Evolutionary conservation across 83 land plant genomes (phyloP), one percentile per base, ranked within the genome.

Genomic region (Diphasiastrum complanatum): DNA sequence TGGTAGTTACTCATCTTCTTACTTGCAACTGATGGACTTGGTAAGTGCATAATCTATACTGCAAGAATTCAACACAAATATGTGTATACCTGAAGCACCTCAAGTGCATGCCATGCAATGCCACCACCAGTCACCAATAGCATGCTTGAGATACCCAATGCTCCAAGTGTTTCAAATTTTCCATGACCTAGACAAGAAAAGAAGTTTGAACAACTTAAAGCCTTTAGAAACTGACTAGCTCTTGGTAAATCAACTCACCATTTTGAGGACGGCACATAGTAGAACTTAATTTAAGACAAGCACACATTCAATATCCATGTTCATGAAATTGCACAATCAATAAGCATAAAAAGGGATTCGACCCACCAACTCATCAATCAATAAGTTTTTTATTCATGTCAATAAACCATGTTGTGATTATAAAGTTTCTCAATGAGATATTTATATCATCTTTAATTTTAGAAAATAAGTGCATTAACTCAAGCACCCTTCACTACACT

Each of bases 51-150:
- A 24, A 25, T 5, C 28, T 4, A 19, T 30, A 31, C 61, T n/a
- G 8, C 64, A 41, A 29, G 22, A 14, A 55, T 16, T 5, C 46
- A 62, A 30, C 58, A 47, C 14, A 24, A 26, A 47, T 61, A 60
- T 71, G 81, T n/a, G n/a, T n/a, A n/a, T n/a, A n/a, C 99, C 81
- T 81, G 82, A 20, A 89, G 47, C 63, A 86, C 62, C 22, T 89
- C 89, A 47, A 83, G 12, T 53, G 99, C 86, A 85, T 84, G 96
- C 99, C 96, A 93, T 26, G 86, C 99, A 69, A 93, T 93, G 31
- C 99, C 99, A 64, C 96, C 91, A 41, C 96, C 88, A 26, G 99
- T 93, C 31, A 37, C 75, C 61, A 93, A 33, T 43, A 93, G 96
- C 88, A 93, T 78, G 50, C 77, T 25, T 46, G 99, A 93, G 47